These are phyloP conservation scores for Mrakia frigida DNA, from an alignment of 768 basidiomycete species.

Conservation along the genomic window DNA sequence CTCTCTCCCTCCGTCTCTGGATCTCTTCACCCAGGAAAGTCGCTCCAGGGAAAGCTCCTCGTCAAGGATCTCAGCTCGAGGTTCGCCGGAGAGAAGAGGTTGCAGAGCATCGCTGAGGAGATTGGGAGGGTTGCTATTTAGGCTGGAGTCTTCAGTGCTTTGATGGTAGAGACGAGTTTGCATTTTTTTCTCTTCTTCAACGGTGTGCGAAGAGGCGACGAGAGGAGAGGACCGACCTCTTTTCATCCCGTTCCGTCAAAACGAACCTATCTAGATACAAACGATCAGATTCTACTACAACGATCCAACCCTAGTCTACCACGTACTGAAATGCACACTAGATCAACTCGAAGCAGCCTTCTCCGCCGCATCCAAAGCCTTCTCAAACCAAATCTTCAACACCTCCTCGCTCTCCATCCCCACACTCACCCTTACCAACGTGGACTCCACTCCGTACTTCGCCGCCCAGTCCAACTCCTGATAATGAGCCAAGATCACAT, in stretches of 20 bases:
- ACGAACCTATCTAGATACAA: too few relatives aligned
- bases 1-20: slow-evolving; percentile 15
- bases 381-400: slow-evolving; percentile 57
- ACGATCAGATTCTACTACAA: too few relatives aligned
- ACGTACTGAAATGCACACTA: too few relatives aligned
- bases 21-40: slow-evolving; percentile 20
- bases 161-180: too few relatives aligned
- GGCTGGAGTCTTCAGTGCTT: too few relatives aligned
- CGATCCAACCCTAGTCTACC: too few relatives aligned
- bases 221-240: too few relatives aligned
- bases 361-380: slow-evolving; percentile 72
- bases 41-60: slow-evolving; percentile 27
- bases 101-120: slow-evolving; percentile 14
- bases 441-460: slow-evolving; percentile 73
- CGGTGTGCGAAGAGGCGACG: too few relatives aligned
- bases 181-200: too few relatives aligned
- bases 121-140: slow-evolving; percentile 12
- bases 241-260: too few relatives aligned
- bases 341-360: background rate
- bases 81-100: slow-evolving; percentile 17
- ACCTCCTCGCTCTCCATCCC: slow-evolving; percentile 70
- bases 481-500: slow-evolving; percentile 86
- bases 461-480: slow-evolving; percentile 87
- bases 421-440: slow-evolving; percentile 81
- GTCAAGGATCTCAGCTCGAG: slow-evolving; percentile 11